Percentiles rank a stretch among this genome's conserved stretches.
Conservation (phyloP, 352 stramenopile species). For the Chrysophaeum taylorii region DNA sequence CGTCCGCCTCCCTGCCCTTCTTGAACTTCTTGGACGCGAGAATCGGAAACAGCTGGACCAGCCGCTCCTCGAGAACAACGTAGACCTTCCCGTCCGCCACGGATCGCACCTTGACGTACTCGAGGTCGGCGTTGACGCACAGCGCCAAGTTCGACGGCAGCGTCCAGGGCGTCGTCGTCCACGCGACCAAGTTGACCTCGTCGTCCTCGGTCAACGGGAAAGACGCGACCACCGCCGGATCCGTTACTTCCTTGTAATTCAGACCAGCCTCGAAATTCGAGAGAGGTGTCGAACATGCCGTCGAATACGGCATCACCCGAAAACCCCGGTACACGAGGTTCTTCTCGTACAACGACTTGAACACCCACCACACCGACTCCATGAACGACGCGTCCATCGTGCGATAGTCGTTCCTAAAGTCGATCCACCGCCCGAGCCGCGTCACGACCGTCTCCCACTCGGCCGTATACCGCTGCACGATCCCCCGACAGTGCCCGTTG, state of each 20-base stretch:
- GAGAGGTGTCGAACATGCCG: constrained; percentile 89
- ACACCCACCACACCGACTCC: constrained; percentile 99
- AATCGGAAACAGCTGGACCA: constrained; percentile 90
- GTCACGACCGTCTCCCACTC: constrained; percentile 97
- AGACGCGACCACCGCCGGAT: constrained; percentile 91
- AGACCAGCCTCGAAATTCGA: constrained; percentile 98
- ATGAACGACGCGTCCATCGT: constrained; percentile 99
- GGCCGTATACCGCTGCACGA: constrained; percentile 93
- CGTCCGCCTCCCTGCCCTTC: constrained; percentile 73
- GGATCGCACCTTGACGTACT: constrained; percentile 89
- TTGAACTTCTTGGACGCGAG: constrained; percentile 92
- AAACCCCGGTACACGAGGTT: constrained; percentile 96
- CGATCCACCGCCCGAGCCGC: constrained; percentile 96
- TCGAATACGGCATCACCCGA: constrained; percentile 99
- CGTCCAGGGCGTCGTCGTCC: constrained; percentile 99
- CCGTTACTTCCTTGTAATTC: constrained; percentile 94
- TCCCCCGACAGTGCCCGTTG: constrained; percentile 87
- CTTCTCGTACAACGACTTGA: constrained; percentile 95
- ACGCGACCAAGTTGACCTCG: constrained; percentile 71
- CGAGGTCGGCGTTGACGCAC: constrained; percentile 87
- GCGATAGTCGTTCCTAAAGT: constrained; percentile 99
- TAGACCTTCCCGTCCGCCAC: constrained; percentile 72
- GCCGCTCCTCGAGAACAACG: constrained; percentile 78
- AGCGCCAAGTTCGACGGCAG: constrained; percentile 94
- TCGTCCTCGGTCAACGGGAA: constrained; percentile 81